Evolutionary conservation across 805 yeast species (phyloP).

Genomic region (Myxozyma geophila): DNA sequence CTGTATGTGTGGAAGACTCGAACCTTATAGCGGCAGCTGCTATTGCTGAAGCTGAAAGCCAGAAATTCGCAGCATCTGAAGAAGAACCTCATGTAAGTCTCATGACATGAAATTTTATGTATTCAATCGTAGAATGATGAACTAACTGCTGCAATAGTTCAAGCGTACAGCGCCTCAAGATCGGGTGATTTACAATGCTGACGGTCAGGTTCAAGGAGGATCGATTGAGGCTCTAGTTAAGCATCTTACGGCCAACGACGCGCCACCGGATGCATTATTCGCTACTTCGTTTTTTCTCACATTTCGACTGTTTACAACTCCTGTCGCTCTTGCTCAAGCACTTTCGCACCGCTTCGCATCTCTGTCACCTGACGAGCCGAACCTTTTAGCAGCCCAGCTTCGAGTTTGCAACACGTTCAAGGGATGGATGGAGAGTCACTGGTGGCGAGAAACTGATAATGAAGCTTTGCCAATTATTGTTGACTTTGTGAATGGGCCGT

Average conservation of each 20-base stretch:
- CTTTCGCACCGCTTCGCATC: slow-evolving; percentile 65
- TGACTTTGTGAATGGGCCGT: slow-evolving; percentile 32
- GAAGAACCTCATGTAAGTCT: not conserved
- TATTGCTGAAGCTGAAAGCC: slow-evolving; percentile 4
- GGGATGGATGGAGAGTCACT: slow-evolving; percentile 88
- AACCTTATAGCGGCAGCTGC: not conserved
- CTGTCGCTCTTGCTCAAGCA: slow-evolving; percentile 62
- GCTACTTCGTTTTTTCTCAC: slow-evolving; percentile 73
- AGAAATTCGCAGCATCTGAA: not conserved
- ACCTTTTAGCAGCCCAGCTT: slow-evolving; percentile 26
- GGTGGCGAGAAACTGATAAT: slow-evolving; percentile 50
- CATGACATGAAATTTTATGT: not conserved
- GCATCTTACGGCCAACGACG: slow-evolving; percentile 75
- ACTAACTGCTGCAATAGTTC: not conserved
- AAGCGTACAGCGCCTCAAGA: slow-evolving; percentile 25
- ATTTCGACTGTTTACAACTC: slow-evolving; percentile 72
- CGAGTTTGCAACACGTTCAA: slow-evolving; percentile 68
- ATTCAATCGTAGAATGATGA: not conserved
- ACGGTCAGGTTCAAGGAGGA: slow-evolving; percentile 82
- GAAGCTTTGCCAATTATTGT: slow-evolving; percentile 34
- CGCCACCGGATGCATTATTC: slow-evolving; percentile 59
- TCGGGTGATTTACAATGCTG: slow-evolving; percentile 56
- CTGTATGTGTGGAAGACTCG: not conserved
- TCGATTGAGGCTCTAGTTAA: slow-evolving; percentile 76
- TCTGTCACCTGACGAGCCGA: slow-evolving; percentile 31